These are phyloP conservation scores for Acer saccharum DNA, from an alignment of 345 rosid genomes.

Conservation along the genomic window DNA sequence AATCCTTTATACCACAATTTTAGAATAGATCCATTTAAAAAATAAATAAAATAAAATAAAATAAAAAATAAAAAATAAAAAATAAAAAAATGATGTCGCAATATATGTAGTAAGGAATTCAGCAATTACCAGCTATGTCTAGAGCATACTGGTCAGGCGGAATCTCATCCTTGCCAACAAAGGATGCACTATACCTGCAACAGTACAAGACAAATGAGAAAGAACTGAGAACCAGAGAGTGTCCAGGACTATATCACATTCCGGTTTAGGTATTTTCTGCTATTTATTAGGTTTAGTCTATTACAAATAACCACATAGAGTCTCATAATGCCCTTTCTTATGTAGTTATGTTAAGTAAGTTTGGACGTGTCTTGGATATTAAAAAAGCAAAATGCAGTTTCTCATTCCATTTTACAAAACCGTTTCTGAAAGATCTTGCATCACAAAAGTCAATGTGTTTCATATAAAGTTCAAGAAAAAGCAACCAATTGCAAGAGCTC, in stretches of 20 bases:
- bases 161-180: slow-evolving; percentile 70
- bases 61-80: no score
- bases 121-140: slow-evolving; percentile 57
- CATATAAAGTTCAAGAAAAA: background rate
- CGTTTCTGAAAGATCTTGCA: no score
- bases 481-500: background rate
- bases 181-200: slow-evolving; percentile 77
- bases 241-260: background rate
- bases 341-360: background rate
- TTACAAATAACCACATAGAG: background rate
- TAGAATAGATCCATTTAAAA: background rate
- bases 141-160: slow-evolving; percentile 74
- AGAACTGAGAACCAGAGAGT: slow-evolving; percentile 12
- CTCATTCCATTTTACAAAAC: no score
- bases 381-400: no score
- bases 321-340: background rate
- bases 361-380: no score
- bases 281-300: background rate
- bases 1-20: slow-evolving; percentile 6
- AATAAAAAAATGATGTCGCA: background rate
- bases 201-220: slow-evolving; percentile 8
- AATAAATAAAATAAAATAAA: no score
- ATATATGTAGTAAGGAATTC: slow-evolving; percentile 17
- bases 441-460: background rate
- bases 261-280: background rate